Evolutionary conservation across 1,284 basidiomycete species (phyloP), one percentile per base, ranked within the genome.

Genomic region (Fistulinella cinereoalba): DNA sequence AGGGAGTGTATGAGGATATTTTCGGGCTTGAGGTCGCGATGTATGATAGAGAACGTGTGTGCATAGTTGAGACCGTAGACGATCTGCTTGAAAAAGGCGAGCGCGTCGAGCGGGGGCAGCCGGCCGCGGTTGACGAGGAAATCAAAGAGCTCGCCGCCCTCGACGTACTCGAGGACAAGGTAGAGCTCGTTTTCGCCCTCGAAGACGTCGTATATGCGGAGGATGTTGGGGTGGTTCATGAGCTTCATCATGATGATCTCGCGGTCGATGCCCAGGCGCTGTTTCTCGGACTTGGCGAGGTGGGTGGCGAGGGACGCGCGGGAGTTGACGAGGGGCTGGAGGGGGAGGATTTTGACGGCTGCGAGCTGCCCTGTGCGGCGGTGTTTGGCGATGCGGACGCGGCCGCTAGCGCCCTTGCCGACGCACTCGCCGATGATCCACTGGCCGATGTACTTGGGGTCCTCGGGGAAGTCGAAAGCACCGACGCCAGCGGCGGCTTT

Each of bases 171-270:
- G 61, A 99, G 85, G 45, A 99, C 87, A 25, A 99, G 81, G 70
- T 91, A 97, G 37, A 98, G 84, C 60, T 97, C 92, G 58, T 81
- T 86, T 37, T 89, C 84, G 55, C 92, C 93, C 72, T 99, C 96
- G 72, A 92, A 98, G 37, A 99, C 95, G 62, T 99, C 97, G 71
- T 92, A 97, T 42, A 99, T 85, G 55, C 90, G 88, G 72, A 97
- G 80, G 53, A 99, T 90, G 69, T 97, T 97, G 4, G 95, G 96
- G 64, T 99, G 96, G 62, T 96, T 92, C 81, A 99, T 97, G 60
- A 92, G 86, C 70, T 98, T 98, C 96, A 99, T 98, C 82, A 99
- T 97, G 57, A 93, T 93, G 55, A 99, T 98, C 69, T 99, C 97
- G 52, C 93, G 77, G 68, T 99, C 95, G 56, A 99, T 91, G 7